These are phyloP conservation scores for Aureobasidium sp. DNA, from an alignment of 2,329 filamentous ascomycete genomes.

Conservation along the genomic window DNA sequence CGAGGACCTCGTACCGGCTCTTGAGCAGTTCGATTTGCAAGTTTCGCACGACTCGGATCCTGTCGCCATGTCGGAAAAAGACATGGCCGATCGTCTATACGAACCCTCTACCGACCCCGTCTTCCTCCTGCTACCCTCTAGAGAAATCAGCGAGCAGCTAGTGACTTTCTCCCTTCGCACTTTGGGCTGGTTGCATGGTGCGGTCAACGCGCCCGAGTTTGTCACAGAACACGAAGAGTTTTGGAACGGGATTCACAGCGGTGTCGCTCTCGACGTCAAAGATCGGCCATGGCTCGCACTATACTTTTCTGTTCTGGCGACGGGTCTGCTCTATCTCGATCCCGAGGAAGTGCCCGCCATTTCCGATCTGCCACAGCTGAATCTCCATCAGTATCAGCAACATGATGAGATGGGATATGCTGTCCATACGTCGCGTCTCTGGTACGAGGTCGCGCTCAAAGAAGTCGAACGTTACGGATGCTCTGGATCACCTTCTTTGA, in stretches of 20 bases:
- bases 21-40: constrained; percentile 15
- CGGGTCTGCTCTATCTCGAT: constrained; percentile 11
- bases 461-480: constrained; percentile 11
- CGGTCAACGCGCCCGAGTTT: constrained; percentile 9
- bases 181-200: constrained; percentile 15
- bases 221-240: constrained; percentile 10
- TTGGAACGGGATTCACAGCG: constrained; percentile 11
- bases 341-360: constrained; percentile 8
- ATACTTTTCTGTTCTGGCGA: constrained; percentile 9
- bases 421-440: constrained; percentile 11
- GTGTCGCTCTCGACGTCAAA: neutral
- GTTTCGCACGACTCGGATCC: constrained; percentile 1
- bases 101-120: constrained; percentile 12
- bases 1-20: constrained; percentile 14
- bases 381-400: neutral
- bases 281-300: constrained; percentile 12
- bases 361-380: constrained; percentile 8
- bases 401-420: constrained; percentile 9
- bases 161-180: constrained; percentile 4
- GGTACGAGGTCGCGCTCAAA: constrained; percentile 13
- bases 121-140: constrained; percentile 14
- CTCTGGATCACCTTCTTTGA: neutral
- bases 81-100: constrained; percentile 12
- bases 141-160: constrained; percentile 1
- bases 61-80: constrained; percentile 1